A percentile compares a stretch with the other conserved stretches of the same genome.
phyloP scores from a whole-genome alignment of 306 rosid genomes.

The Myrica gale region DNA sequence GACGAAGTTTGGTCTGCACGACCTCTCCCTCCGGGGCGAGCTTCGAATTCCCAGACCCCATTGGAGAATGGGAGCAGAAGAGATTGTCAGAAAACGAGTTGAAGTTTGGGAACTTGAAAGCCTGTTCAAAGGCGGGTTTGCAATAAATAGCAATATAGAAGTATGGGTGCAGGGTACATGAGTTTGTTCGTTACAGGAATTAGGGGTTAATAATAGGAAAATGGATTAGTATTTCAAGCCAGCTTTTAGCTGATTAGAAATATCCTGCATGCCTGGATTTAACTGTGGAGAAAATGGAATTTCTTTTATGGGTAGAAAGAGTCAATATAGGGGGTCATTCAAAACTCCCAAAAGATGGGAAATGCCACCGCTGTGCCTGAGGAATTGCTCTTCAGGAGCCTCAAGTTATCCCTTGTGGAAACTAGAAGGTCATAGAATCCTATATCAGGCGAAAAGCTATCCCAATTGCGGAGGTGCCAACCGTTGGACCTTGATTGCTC shows the following conservation, averaged over 20 bases:
- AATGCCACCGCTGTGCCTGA: not conserved
- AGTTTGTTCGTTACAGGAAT: constrained; percentile 19
- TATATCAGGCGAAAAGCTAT: not conserved
- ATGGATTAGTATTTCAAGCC: not conserved
- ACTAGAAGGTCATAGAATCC: too few relatives aligned
- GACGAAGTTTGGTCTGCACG: constrained; percentile 33
- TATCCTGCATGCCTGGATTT: not conserved
- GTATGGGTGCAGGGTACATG: not conserved
- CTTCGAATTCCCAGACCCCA: constrained; percentile 66
- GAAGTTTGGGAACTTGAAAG: constrained; percentile 19
- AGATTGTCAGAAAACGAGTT: constrained; percentile 17
- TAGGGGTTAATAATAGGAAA: constrained; percentile 31
- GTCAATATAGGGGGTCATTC: constrained; percentile 1
- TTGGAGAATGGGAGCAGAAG: constrained; percentile 24
- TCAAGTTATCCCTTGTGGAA: not conserved
- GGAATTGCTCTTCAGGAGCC: not conserved
- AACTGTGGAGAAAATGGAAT: not conserved
- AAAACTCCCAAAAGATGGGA: not conserved
- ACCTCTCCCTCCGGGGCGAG: constrained; percentile 32
- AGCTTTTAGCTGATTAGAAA: not conserved
- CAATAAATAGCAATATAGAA: constrained; percentile 7
- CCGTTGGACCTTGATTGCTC: not conserved
- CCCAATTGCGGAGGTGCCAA: not conserved
- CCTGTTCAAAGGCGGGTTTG: constrained; percentile 13
- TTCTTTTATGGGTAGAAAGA: constrained; percentile 6